These are phyloP conservation scores for Arabidopsis lyrata DNA, from an alignment of 441 rosid species.

Conservation along the genomic window DNA sequence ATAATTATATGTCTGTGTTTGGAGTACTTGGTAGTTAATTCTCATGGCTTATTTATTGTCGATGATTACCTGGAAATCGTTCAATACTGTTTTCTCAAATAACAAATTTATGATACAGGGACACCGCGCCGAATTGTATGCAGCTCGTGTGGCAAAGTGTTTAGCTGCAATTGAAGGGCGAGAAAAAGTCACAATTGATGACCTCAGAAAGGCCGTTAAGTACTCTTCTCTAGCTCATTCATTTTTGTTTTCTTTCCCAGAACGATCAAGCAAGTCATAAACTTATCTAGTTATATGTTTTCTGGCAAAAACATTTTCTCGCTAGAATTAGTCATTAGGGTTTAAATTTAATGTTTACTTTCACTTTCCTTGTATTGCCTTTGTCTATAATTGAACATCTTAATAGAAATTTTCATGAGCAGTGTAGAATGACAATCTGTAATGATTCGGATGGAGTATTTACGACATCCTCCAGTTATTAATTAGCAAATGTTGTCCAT, in stretches of 20 bases:
- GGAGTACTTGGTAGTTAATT: conserved; percentile 8
- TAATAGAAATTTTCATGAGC: neutral
- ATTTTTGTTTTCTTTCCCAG: conserved; percentile 4
- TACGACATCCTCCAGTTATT: conserved; percentile 16
- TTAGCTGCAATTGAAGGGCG: conserved; percentile 97
- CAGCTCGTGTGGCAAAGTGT: conserved; percentile 96
- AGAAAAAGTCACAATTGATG: conserved; percentile 93
- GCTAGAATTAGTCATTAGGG: conserved; percentile 4
- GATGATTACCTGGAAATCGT: neutral
- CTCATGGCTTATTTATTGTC: neutral
- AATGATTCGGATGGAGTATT: neutral
- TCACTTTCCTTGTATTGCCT: neutral
- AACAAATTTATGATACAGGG: conserved; percentile 65
- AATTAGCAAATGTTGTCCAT: conserved; percentile 29
- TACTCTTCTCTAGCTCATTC: conserved; percentile 46
- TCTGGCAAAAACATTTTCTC: conserved; percentile 1
- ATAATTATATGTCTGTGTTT: conserved; percentile 1
- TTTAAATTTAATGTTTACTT: conserved; percentile 1
- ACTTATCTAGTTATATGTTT: neutral
- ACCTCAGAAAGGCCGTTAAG: conserved; percentile 96
- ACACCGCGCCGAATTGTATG: conserved; percentile 96
- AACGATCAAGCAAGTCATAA: conserved; percentile 7
- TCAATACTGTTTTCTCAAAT: neutral
- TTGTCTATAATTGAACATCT: conserved; percentile 8
- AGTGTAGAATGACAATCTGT: conserved; percentile 7